These are phyloP conservation scores for Liriodendron chinense DNA, from an alignment of 164 flowering plant species.

Conservation along the genomic window DNA sequence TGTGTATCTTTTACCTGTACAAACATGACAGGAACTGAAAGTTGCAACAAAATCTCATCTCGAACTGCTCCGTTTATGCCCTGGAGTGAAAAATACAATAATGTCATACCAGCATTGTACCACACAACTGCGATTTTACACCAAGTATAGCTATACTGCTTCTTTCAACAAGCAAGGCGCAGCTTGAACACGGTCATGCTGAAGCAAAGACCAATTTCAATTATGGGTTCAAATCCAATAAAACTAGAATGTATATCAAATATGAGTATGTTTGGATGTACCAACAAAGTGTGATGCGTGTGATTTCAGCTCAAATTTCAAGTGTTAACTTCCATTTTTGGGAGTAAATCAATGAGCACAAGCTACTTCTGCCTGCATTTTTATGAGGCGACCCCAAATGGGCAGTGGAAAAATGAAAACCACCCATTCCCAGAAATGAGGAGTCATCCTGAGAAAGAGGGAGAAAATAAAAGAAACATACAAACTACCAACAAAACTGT, in stretches of 20 bases:
- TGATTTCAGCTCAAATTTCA: neutral
- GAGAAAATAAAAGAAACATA: too few species aligned
- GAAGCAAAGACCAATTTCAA: neutral
- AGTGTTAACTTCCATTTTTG: neutral
- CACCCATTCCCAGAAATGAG: too few species aligned
- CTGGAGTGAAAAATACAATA: constrained; percentile 28
- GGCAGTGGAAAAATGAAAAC: too few species aligned
- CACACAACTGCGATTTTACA: neutral
- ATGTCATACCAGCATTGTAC: neutral
- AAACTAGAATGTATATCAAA: neutral
- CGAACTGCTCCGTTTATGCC: constrained; percentile 63
- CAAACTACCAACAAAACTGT: too few species aligned
- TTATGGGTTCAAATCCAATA: neutral
- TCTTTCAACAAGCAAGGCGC: neutral
- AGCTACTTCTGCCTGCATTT: neutral
- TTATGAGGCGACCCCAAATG: neutral
- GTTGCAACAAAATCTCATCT: constrained; percentile 61
- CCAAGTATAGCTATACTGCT: neutral
- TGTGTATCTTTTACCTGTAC: constrained; percentile 59
- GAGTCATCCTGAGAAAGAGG: too few species aligned
- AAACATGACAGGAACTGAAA: constrained; percentile 64
- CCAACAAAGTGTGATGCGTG: neutral
- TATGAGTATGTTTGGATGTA: neutral
- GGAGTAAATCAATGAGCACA: neutral
- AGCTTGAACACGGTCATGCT: neutral